These are phyloP conservation scores for Thelephora terrestris DNA, from an alignment of 1,284 basidiomycete genomes.

Conservation along the genomic window DNA sequence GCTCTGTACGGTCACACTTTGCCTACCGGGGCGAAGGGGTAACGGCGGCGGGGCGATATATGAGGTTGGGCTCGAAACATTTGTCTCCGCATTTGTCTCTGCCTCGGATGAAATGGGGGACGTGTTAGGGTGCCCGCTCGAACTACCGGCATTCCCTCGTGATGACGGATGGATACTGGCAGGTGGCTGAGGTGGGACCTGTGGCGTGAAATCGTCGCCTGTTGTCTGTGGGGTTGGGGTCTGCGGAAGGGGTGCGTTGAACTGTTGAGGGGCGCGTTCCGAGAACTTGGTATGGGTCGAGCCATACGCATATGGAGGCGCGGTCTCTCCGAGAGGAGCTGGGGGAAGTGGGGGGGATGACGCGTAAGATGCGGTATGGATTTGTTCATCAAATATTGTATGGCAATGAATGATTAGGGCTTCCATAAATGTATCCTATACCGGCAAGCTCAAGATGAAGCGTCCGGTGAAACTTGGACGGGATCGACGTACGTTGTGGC, in stretches of 20 bases:
- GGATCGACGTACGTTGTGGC: constrained; percentile 48
- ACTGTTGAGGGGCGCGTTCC: constrained; percentile 17
- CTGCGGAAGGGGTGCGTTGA: constrained; percentile 7
- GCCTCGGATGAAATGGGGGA: no score
- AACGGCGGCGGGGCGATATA: not conserved
- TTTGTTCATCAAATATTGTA: constrained; percentile 49
- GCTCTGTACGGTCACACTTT: not conserved
- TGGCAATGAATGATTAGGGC: constrained; percentile 68
- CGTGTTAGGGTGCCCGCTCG: no score
- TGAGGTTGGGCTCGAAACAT: not conserved
- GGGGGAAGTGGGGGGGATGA: constrained; percentile 56
- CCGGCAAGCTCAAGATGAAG: constrained; percentile 1
- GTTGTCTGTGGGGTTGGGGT: constrained; percentile 9
- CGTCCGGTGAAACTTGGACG: constrained; percentile 2
- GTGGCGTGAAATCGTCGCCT: constrained; percentile 50
- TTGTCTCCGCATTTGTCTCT: no score
- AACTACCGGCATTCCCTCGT: constrained; percentile 21
- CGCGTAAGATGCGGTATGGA: constrained; percentile 9
- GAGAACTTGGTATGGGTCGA: constrained; percentile 54
- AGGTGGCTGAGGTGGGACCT: constrained; percentile 54
- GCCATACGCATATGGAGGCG: constrained; percentile 49
- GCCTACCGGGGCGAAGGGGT: not conserved
- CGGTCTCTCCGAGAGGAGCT: constrained; percentile 49
- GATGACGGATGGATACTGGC: constrained; percentile 70
- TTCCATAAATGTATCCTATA: constrained; percentile 80